These are phyloP conservation scores for Fusarium sp. DNA, from an alignment of 2,329 filamentous ascomycete genomes.

Conservation along the genomic window DNA sequence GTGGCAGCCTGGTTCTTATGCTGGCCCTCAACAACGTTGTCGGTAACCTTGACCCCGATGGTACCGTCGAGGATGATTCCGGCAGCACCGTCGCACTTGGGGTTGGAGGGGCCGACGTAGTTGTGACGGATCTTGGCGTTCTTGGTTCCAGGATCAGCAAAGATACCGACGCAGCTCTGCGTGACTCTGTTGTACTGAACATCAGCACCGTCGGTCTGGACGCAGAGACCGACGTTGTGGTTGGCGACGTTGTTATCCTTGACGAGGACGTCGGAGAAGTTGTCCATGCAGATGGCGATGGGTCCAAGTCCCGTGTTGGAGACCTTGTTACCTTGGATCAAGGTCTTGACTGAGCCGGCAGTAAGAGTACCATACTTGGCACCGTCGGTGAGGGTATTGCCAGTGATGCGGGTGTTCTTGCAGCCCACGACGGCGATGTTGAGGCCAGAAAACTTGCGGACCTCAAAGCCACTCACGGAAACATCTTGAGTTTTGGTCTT, in stretches of 20 bases:
- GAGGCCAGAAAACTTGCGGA: slow-evolving; percentile 49
- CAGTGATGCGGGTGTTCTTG: slow-evolving; percentile 35
- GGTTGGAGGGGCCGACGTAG: slow-evolving; percentile 36
- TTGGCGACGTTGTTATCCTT: slow-evolving; percentile 47
- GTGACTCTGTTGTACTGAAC: slow-evolving; percentile 50
- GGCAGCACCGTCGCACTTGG: slow-evolving; percentile 18
- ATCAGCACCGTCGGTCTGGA: slow-evolving; percentile 49
- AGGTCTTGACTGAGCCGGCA: slow-evolving; percentile 48
- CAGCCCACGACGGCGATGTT: slow-evolving; percentile 53
- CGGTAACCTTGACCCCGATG: slow-evolving; percentile 41
- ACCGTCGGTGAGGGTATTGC: slow-evolving; percentile 34
- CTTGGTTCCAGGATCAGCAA: slow-evolving; percentile 49
- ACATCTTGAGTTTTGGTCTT: slow-evolving; percentile 45
- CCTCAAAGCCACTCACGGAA: slow-evolving; percentile 48
- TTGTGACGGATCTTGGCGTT: slow-evolving; percentile 48
- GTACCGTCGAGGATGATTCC: slow-evolving; percentile 48
- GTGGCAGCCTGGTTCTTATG: slow-evolving; percentile 27
- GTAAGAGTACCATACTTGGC: slow-evolving; percentile 51
- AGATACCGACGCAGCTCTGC: slow-evolving; percentile 47
- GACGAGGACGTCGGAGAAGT: slow-evolving; percentile 45
- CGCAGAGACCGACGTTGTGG: slow-evolving; percentile 49
- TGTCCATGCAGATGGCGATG: slow-evolving; percentile 53
- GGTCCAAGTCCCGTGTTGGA: slow-evolving; percentile 27
- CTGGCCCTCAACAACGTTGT: slow-evolving; percentile 46
- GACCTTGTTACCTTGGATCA: slow-evolving; percentile 46